phyloP scores from a whole-genome alignment of 2,329 filamentous ascomycete genomes.

The Neofusicoccum ribis region DNA sequence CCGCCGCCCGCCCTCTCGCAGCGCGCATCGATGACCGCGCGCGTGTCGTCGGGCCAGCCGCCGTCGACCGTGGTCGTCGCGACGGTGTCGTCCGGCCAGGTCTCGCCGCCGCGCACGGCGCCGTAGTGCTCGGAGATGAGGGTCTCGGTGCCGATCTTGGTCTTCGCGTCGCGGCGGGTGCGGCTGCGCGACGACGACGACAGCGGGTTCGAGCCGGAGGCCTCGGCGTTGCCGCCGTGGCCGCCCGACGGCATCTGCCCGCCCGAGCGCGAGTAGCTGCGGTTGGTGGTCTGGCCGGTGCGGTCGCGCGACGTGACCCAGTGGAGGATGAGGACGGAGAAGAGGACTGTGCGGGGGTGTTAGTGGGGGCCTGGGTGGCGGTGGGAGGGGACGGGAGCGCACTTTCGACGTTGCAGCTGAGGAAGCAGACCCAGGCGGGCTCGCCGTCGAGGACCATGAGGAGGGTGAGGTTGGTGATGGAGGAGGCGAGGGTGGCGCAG shows the following conservation, averaged over 20 bases:
- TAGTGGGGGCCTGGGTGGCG: background rate
- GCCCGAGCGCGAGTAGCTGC: background rate
- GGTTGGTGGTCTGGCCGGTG: conserved; percentile 1
- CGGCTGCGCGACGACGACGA: background rate
- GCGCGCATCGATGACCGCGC: background rate
- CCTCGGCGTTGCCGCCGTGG: background rate
- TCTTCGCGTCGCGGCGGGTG: background rate
- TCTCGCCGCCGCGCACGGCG: background rate
- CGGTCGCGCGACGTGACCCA: conserved; percentile 14
- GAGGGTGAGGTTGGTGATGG: background rate
- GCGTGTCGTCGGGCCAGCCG: background rate
- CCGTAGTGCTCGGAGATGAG: conserved; percentile 7
- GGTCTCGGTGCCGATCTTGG: background rate
- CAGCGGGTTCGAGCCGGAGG: background rate
- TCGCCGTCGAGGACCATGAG: conserved; percentile 9
- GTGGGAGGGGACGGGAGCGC: background rate
- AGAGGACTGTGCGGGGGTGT: background rate
- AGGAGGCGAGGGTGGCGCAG: background rate
- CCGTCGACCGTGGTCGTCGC: background rate
- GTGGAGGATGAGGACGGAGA: conserved; percentile 2
- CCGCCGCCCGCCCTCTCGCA: background rate
- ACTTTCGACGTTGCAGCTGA: conserved; percentile 13
- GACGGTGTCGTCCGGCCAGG: background rate
- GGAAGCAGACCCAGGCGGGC: conserved; percentile 12
- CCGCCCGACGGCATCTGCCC: background rate